phyloP scores from a whole-genome alignment of 2,329 filamentous ascomycete species.

The Fusarium sp. region DNA sequence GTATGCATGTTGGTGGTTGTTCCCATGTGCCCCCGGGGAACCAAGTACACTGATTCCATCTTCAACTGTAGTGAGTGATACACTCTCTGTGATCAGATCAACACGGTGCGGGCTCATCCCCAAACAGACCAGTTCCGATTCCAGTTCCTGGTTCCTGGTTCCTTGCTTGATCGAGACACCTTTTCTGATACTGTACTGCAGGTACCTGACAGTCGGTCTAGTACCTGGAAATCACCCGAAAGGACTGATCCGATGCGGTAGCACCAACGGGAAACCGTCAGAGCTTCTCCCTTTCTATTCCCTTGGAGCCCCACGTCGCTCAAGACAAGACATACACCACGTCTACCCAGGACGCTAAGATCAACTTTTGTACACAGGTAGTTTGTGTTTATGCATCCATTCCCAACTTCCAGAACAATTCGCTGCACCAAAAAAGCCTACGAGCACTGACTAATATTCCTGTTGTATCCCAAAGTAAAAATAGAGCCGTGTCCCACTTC shows the following conservation, averaged over 20 bases:
- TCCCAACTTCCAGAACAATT: conserved; percentile 38
- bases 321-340: conserved; percentile 15
- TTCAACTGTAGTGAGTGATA: conserved; percentile 11
- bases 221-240: conserved; percentile 19
- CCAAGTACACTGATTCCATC: not conserved
- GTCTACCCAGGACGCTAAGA: not conserved
- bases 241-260: conserved; percentile 14
- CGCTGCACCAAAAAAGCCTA: conserved; percentile 12
- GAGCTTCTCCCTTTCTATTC: conserved; percentile 34
- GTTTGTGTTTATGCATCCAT: conserved; percentile 9
- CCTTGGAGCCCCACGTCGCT: conserved; percentile 34
- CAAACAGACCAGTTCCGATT: not conserved
- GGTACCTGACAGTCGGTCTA: conserved; percentile 3
- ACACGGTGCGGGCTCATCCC: conserved; percentile 36
- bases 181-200: conserved; percentile 2
- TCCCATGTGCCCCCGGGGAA: not conserved
- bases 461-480: conserved; percentile 19
- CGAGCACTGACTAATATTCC: conserved; percentile 11
- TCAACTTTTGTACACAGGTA: conserved; percentile 21
- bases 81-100: conserved; percentile 3
- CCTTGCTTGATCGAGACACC: conserved; percentile 29
- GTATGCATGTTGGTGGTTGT: conserved; percentile 5
- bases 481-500: conserved; percentile 18
- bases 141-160: conserved; percentile 24
- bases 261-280: conserved; percentile 29